phyloP scores from a whole-genome alignment of 768 basidiomycete genomes.

The Gloeostereum incarnatum region DNA sequence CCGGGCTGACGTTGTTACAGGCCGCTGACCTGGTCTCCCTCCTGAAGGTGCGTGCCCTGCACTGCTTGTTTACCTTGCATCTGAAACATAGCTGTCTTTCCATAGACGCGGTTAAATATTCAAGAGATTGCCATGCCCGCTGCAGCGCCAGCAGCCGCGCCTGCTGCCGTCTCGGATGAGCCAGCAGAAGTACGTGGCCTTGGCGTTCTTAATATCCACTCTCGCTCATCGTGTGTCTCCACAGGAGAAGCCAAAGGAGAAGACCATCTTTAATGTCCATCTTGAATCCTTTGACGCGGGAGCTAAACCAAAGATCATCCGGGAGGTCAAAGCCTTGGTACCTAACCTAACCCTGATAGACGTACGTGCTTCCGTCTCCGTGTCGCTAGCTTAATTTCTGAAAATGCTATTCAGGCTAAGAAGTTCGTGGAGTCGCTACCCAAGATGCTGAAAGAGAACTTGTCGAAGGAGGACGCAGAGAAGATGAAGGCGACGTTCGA shows the following conservation, averaged over 20 bases:
- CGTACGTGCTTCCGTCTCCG: conserved; percentile 40
- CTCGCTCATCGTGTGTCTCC: not conserved
- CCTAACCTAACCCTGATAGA: conserved; percentile 97
- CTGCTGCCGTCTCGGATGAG: conserved; percentile 49
- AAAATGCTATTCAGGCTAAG: conserved; percentile 65
- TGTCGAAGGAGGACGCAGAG: conserved; percentile 96
- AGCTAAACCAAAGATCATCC: conserved; percentile 93
- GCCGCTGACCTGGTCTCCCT: conserved; percentile 90
- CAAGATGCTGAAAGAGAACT: conserved; percentile 86
- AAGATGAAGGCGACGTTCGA: conserved; percentile 91
- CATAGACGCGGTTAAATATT: conserved; percentile 85
- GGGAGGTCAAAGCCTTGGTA: conserved; percentile 93
- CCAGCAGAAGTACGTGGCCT: conserved; percentile 48
- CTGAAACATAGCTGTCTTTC: conserved; percentile 1
- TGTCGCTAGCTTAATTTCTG: conserved; percentile 1
- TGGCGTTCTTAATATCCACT: not conserved
- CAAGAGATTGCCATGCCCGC: conserved; percentile 94
- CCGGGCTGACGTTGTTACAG: conserved; percentile 79
- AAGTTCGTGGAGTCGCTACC: conserved; percentile 97
- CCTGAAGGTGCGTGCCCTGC: conserved; percentile 59
- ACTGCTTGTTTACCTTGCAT: not conserved
- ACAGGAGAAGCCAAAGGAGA: conserved; percentile 96
- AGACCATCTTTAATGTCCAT: conserved; percentile 94
- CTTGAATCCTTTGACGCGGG: conserved; percentile 90
- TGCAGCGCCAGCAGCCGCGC: conserved; percentile 50